Evolutionary conservation across 1,284 basidiomycete genomes (phyloP).

Genomic region (Microbotryomycetes sp.): DNA sequence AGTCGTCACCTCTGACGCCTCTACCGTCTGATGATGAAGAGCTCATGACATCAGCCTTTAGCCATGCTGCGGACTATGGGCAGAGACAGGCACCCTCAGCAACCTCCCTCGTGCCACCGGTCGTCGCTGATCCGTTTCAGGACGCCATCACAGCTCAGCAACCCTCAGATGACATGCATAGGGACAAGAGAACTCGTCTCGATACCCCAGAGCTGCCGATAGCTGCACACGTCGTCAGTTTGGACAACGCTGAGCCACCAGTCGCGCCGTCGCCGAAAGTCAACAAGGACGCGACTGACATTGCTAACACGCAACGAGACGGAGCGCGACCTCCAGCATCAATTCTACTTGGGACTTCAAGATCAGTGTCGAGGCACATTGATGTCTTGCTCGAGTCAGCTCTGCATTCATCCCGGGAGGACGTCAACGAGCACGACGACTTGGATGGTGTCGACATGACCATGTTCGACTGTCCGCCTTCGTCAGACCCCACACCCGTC

Average conservation of each 20-base stretch:
- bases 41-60: too few species aligned
- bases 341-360: neutral
- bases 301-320: neutral
- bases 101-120: too few species aligned
- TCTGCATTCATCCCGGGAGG: neutral
- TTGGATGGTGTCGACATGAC: slow-evolving; percentile 10
- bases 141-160: too few species aligned
- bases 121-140: too few species aligned
- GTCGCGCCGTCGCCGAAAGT: too few species aligned
- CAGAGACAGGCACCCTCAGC: too few species aligned
- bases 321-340: neutral
- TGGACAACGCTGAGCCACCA: too few species aligned
- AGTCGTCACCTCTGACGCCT: neutral
- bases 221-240: too few species aligned
- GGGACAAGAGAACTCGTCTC: too few species aligned
- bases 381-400: neutral
- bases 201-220: too few species aligned
- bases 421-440: neutral
- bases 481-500: slow-evolving; percentile 6
- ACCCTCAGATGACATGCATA: too few species aligned
- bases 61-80: too few species aligned
- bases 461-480: slow-evolving; percentile 18
- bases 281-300: neutral
- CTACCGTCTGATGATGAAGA: neutral
- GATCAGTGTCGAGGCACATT: neutral